Base-by-base conservation (phyloP, 805 yeast species). In the Yueomyces sp. region DNA sequence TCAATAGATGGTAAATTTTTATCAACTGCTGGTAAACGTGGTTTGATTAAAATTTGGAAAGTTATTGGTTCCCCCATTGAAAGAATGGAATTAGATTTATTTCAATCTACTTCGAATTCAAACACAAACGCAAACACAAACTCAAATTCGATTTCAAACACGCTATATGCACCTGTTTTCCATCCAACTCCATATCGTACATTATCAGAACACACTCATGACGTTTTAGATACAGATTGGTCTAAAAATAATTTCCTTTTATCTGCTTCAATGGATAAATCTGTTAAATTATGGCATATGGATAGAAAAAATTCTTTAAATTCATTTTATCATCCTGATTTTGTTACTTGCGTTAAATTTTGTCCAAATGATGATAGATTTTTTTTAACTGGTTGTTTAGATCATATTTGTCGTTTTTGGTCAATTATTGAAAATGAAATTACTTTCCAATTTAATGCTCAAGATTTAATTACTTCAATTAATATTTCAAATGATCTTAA, bases 311-410 rank as follows among this genome's bases (percentile, higher is more conserved):
- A 66, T 12, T 77, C 85, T 42, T 64, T 88, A 19, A 72, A 81
- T 40, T 69, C 77, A 0, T 87, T 83, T 53, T 57, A 62, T 9
- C 88, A 85, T 56, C 72, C 77, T n/a, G 94, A 85, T 58, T 81
- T 85, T 59, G 94, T 86, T 3, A 82, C 95, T 0, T 68, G 80
- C 7, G 83, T 83, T 3, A 73, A 71, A 42, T 88, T 88, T 59
- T 95, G 85, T 54, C 94, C 92, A 1, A 65, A 66, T 1, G 96
- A 88, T 62, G 96, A 88, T 56, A 63, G 96, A 28, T 88, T 88
- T 56, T 85, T 88, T 58, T 58, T 82, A 3, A 79, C 87, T 49
- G 90, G 94, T 4, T 81, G 90, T 42, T 65, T 87, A 48, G 95
- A 86, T 54, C 80, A 81, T 46, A 68, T 73, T 27, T 69, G 85